These are phyloP conservation scores for Tilletia indica DNA, from an alignment of 1,284 basidiomycete genomes.

Conservation along the genomic window DNA sequence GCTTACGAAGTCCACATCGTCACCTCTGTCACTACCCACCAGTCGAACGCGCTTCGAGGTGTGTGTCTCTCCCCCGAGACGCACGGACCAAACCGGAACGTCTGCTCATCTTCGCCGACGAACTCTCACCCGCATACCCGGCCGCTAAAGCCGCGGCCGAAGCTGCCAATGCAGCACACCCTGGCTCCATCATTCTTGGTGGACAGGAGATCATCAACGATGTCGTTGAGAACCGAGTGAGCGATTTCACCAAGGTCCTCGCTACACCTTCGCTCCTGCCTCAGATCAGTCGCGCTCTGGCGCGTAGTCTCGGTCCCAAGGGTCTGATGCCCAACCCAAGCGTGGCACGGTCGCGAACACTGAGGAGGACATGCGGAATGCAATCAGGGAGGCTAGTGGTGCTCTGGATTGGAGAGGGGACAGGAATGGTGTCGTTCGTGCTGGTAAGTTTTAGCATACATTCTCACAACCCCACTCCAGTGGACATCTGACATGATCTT, in stretches of 20 bases:
- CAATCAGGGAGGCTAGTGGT: slow-evolving; percentile 75
- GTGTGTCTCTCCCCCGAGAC: slow-evolving; percentile 45
- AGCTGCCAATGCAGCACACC: neutral
- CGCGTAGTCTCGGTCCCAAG: slow-evolving; percentile 84
- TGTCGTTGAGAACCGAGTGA: slow-evolving; percentile 43
- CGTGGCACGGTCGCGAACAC: slow-evolving; percentile 90
- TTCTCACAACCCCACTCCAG: neutral
- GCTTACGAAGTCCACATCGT: slow-evolving; percentile 54
- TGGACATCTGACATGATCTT: neutral
- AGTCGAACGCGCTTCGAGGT: slow-evolving; percentile 53
- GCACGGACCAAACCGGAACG: slow-evolving; percentile 48
- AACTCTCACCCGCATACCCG: slow-evolving; percentile 28
- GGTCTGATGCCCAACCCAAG: slow-evolving; percentile 91
- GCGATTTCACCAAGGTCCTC: slow-evolving; percentile 68
- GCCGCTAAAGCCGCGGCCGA: slow-evolving; percentile 18
- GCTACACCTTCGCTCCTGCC: slow-evolving; percentile 77
- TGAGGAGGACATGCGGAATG: slow-evolving; percentile 61
- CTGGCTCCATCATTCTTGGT: slow-evolving; percentile 36
- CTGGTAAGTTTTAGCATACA: slow-evolving; percentile 56
- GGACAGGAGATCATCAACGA: slow-evolving; percentile 49
- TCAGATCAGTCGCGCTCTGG: slow-evolving; percentile 68
- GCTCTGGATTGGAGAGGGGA: slow-evolving; percentile 91
- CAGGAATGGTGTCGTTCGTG: slow-evolving; percentile 77
- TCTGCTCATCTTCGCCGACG: slow-evolving; percentile 52
- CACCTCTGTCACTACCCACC: slow-evolving; percentile 49